Percentiles rank a stretch among this genome's conserved stretches.
Conservation (phyloP, 2,329 filamentous ascomycete species). For the Diplodia mutila region DNA sequence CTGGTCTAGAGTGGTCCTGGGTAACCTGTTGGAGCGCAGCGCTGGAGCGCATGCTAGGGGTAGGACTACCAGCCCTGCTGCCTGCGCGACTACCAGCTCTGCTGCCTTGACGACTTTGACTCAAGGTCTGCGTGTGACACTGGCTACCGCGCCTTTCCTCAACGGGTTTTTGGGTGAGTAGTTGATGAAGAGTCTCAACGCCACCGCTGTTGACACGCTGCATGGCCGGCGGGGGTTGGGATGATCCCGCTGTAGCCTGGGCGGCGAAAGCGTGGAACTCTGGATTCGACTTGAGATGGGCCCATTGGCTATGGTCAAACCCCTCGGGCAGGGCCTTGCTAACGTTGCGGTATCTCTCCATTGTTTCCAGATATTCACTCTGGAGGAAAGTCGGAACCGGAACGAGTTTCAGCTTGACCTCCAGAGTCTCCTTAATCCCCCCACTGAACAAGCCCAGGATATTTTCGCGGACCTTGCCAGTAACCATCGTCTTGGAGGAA, state of each 20-base stretch:
- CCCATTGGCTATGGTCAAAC: constrained; percentile 78
- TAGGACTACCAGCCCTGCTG: constrained; percentile 51
- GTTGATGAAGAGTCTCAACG: constrained; percentile 43
- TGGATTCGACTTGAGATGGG: constrained; percentile 71
- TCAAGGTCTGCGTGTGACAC: constrained; percentile 31
- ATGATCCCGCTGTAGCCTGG: constrained; percentile 30
- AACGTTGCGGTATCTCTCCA: constrained; percentile 63
- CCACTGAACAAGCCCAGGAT: constrained; percentile 81
- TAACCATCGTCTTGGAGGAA: constrained; percentile 73
- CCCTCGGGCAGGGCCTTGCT: constrained; percentile 62
- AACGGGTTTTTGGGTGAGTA: constrained; percentile 40
- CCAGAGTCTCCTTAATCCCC: constrained; percentile 82
- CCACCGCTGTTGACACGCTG: constrained; percentile 35
- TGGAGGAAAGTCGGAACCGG: constrained; percentile 70
- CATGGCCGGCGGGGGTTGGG: constrained; percentile 25
- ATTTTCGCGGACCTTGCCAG: constrained; percentile 87
- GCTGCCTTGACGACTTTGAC: constrained; percentile 41
- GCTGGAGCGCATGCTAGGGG: constrained; percentile 45
- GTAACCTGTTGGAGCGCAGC: constrained; percentile 37
- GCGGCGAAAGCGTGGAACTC: constrained; percentile 31
- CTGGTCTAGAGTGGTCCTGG: constrained; percentile 40
- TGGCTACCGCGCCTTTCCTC: constrained; percentile 35
- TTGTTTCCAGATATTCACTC: constrained; percentile 63
- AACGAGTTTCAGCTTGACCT: constrained; percentile 87
- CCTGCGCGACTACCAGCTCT: constrained; percentile 38